Base-by-base conservation (phyloP, 805 yeast species). In the Yarrowia sp. region DNA sequence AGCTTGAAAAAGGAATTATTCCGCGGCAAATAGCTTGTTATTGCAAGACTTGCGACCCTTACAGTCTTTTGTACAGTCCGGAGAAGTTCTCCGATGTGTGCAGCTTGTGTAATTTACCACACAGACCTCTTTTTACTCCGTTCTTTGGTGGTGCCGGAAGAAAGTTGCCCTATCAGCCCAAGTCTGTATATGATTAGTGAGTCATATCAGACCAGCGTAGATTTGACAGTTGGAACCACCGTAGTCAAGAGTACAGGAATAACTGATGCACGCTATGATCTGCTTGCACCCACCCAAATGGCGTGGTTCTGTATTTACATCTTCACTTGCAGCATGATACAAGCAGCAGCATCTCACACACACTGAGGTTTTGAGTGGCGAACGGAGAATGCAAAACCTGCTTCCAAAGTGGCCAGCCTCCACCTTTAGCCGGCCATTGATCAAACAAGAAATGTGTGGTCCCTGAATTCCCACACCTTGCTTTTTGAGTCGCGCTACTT, bases 251-350 rank as follows among this genome's bases (percentile, higher is more conserved):
- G 8, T 38, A 38, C 59, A 22, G 40, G 36, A n/a, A 38, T 38
- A 38, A 22, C 14, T 26, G 36, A 38, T n/a, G 15, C n/a, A 19
- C 36, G 9, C 11, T 14, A 3, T n/a, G 59, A 53, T 40, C 58
- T 50, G 55, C 55, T 50, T 36, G 32, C 11, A 12, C 32, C 14
- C 35, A 14, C 8, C 35, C 45, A 40, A 40, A 53, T 53, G 59
- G 59, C 59, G 59, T 53, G 59, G 59, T 53, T 53, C 40, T 53
- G 45, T 38, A 10, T 38, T 53, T 53, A 14, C 59, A 38, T 22
- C 45, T 53, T 16, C 35, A 2, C 22, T 45, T 38, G 58, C 58
- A 5, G 32, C 58, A 52, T 52, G 42, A 9, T 4, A 11, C 32
- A 38, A 36, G 58, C 58, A 36, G 58, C 58, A 36, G 58, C 58